These are phyloP conservation scores for Vitis cinerea DNA, from an alignment of 164 flowering plant species.

Conservation along the genomic window DNA sequence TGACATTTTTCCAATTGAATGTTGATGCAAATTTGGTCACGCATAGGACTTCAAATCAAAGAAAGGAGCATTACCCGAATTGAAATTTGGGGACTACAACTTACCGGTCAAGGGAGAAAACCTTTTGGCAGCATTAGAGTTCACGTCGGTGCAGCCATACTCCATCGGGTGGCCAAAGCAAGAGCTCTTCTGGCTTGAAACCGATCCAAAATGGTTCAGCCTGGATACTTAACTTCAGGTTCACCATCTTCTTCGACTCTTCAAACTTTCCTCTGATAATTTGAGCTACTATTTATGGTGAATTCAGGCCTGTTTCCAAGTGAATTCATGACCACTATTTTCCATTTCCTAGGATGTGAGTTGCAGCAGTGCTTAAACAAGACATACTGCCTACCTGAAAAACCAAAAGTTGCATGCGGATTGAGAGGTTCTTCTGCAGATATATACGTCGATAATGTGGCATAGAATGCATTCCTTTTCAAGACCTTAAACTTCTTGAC, in stretches of 20 bases:
- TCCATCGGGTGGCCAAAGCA: slow-evolving; percentile 36
- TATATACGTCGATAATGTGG: slow-evolving; percentile 49
- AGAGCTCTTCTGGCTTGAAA: slow-evolving; percentile 49
- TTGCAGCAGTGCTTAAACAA: slow-evolving; percentile 41
- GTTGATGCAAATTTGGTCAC: background rate
- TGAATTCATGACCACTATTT: too few species aligned
- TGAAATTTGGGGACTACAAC: slow-evolving; percentile 42
- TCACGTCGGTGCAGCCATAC: slow-evolving; percentile 33
- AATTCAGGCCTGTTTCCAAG: too few species aligned
- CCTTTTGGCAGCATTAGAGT: slow-evolving; percentile 35
- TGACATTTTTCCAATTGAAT: too few species aligned
- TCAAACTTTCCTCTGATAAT: background rate
- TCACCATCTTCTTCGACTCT: background rate
- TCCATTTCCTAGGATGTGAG: slow-evolving; percentile 33
- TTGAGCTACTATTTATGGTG: too few species aligned
- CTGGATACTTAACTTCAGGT: slow-evolving; percentile 41
- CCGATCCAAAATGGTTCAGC: slow-evolving; percentile 33
- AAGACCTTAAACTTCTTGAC: slow-evolving; percentile 39
- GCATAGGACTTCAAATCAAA: slow-evolving; percentile 32
- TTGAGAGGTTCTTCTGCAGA: slow-evolving; percentile 51
- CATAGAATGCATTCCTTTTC: slow-evolving; percentile 49
- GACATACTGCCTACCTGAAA: slow-evolving; percentile 41
- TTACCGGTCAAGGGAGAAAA: slow-evolving; percentile 44
- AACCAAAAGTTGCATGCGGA: slow-evolving; percentile 42
- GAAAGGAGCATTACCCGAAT: slow-evolving; percentile 14